Evolutionary conservation across 2,329 filamentous ascomycete genomes (phyloP), one percentile per base, ranked within the genome.

Genomic region (Orbilia quercus): DNA sequence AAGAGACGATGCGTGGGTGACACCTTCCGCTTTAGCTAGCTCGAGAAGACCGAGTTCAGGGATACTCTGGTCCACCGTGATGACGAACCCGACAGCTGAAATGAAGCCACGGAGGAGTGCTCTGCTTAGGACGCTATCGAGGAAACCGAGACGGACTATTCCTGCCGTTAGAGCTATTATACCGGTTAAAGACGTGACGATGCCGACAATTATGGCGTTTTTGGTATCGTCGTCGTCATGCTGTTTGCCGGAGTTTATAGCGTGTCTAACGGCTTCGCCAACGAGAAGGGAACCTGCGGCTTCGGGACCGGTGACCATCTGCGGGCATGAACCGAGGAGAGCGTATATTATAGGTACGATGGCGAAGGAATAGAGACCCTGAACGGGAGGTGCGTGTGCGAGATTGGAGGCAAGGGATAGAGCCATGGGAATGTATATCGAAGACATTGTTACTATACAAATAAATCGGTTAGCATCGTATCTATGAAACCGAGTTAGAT

Each of bases 361-460:
- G 75, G 96, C 91, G 80, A 97, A 98, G 14, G 91, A 88, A 82
- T 98, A 99, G 2, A 99, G 85, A 0, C 95, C 95, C 79, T 96
- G 94, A 78, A 98, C 93, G 0, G 95, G 90, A 7, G 94, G 92
- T 1, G 97, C 88, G 79, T 98, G 95, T 4, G 90, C 92, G 44
- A 99, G 88, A 79, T 98, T 98, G 42, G 91, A 88, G 63, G 95
- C 92, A 75, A 96, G 90, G 0, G 95, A 98, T 12, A 99, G 86
- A 0, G 92, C 90, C 93, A 99, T 97, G 57, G 95, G 95, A 38
- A 99, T 90, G 80, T 99, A 99, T 82, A 99, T 95, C 23, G 93
- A 96, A n/a, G 94, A 91, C 83, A 99, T 90, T n/a, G 95, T 98
- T 75, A 98, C 77, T 78, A 45, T 12, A 23, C 18, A 7, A 25